phyloP scores from a whole-genome alignment of 768 basidiomycete species.

The Trametes cingulata region DNA sequence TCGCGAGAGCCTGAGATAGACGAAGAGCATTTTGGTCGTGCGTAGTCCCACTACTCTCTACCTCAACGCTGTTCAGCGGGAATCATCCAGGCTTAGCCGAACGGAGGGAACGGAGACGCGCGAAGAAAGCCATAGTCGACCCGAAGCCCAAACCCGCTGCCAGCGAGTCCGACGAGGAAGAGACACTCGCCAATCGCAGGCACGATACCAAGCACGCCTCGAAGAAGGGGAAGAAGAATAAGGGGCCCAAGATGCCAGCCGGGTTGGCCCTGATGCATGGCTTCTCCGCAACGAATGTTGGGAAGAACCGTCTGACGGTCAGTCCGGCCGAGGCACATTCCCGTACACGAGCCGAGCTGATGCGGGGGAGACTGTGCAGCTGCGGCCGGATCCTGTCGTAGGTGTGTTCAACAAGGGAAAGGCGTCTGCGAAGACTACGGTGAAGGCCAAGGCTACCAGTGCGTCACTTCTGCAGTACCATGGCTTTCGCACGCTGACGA shows the following conservation, averaged over 20 bases:
- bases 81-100: conserved; percentile 55
- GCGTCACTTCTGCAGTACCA: conserved; percentile 1
- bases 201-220: conserved; percentile 14
- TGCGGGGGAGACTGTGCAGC: too few species aligned
- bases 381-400: conserved; percentile 45
- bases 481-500: background rate
- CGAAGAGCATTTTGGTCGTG: conserved; percentile 6
- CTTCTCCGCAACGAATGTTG: conserved; percentile 62
- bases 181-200: conserved; percentile 6
- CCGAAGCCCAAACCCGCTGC: conserved; percentile 23
- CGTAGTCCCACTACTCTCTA: background rate
- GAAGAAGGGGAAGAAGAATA: conserved; percentile 27
- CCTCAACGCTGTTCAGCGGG: background rate
- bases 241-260: conserved; percentile 39
- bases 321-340: too few species aligned
- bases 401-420: conserved; percentile 71
- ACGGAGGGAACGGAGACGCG: conserved; percentile 63
- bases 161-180: conserved; percentile 16
- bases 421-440: conserved; percentile 49
- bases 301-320: conserved; percentile 64
- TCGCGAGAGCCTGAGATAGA: background rate
- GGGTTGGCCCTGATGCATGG: conserved; percentile 70
- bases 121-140: conserved; percentile 55
- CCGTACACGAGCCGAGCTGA: too few species aligned
- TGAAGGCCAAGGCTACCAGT: conserved; percentile 33